phyloP scores from a whole-genome alignment of 2,329 filamentous ascomycete genomes.

The Beauveria sp. region DNA sequence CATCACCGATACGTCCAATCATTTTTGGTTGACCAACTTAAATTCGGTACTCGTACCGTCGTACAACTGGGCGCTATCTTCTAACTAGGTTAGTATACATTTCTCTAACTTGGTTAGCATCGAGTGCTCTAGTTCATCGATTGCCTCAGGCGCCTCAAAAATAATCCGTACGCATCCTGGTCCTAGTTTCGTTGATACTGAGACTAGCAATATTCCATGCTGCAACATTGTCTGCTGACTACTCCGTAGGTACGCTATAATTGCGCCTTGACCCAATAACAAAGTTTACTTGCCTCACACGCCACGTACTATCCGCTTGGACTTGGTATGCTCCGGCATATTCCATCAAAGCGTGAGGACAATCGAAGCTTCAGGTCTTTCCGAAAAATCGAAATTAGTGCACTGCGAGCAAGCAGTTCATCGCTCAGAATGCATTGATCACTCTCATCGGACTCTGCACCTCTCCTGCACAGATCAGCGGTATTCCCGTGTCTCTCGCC shows the following conservation, averaged over 20 bases:
- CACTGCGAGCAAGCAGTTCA: not conserved
- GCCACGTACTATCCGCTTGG: not conserved
- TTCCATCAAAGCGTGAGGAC: not conserved
- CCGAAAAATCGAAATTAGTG: not conserved
- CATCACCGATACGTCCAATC: not conserved
- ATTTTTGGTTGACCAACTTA: not conserved
- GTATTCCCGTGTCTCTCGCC: not conserved
- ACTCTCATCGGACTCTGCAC: not conserved
- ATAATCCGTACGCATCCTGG: too few species aligned
- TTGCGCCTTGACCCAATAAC: not conserved
- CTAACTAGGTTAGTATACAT: not conserved
- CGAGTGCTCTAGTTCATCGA: not conserved
- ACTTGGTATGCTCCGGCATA: not conserved
- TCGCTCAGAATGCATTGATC: not conserved
- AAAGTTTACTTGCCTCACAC: not conserved
- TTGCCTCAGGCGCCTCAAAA: too few species aligned
- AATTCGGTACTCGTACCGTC: not conserved
- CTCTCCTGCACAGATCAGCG: not conserved
- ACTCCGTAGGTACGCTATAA: not conserved
- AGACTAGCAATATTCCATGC: too few species aligned
- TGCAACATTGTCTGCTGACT: too few species aligned
- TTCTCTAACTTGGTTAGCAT: too few species aligned
- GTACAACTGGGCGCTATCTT: not conserved
- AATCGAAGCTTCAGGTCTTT: not conserved
- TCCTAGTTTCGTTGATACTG: too few species aligned